Base-by-base conservation (phyloP, 2,329 filamentous ascomycete genomes). In the Aureobasidium namibiae region DNA sequence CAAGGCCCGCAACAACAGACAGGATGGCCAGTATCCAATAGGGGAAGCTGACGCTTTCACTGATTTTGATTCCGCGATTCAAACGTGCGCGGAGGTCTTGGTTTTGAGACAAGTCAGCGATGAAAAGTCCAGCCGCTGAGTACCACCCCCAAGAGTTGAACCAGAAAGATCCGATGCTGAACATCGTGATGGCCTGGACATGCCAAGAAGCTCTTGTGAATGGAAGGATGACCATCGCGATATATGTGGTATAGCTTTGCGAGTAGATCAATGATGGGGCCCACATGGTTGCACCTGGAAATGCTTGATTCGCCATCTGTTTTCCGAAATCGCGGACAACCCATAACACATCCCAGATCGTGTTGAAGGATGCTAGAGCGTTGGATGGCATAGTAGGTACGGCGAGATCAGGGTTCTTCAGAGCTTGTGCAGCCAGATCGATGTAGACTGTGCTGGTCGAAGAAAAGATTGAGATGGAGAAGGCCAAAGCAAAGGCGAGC, bases 191-290 rank as follows among this genome's bases (percentile, higher is more conserved):
- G 3, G 62, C 64, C 60, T 73, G 71, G 3, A 75, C 64, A 39
- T 75, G 74, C 75, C 75, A 77, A 1, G 69, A 68, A 14, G 65
- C 61, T 13, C 75, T 69, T 1, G 74, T 76, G 65, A 70, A 75
- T 4, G 75, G 77, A 10, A 78, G 69, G 56, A 76, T 76, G 59
- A 78, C 65, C 75, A 78, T 77, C 4, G 74, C 69, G 67, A 78
- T 76, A 63, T 77, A 79, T 9, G 78, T 70, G 0, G 77, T 79
- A 63, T 75, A 78, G 60, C 73, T 75, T 64, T 79, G 76, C 56
- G 72, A 69, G 63, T 75, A 79, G 16, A 79, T 68, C n/a, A 74
- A 68, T 6, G 70, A 74, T 31, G 77, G 63, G 10, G 72, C 72
- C 75, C 76, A 78, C n/a, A 79, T 65, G 0, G 73, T 78, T n/a